Evolutionary conservation across 805 yeast genomes (phyloP), one percentile per base, ranked within the genome.

Genomic region (Tetrapisispora nanseiensis): DNA sequence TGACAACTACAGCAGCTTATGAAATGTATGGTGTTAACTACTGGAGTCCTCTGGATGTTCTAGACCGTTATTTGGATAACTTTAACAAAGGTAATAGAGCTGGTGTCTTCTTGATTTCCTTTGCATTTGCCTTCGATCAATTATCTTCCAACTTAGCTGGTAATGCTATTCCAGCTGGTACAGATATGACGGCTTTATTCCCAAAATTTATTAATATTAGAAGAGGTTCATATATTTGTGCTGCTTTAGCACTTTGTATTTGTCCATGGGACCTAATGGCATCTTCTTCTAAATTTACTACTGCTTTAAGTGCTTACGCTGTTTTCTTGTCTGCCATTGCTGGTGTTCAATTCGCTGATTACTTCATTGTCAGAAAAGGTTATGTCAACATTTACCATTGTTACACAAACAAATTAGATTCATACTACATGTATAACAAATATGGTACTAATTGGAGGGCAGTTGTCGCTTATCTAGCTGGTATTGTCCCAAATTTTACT

Each of bases 381-480:
- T 70, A 70, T 56, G 55, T 86, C 49, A 67, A 72, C 42, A 61
- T 85, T 29, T 69, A 70, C 43, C 89, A 84, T 52, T 66, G 87
- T 49, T 87, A 81, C 64, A 51, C 73, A 21, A 74, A 70, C 33
- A 62, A 60, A 13, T 59, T 63, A 5, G 64, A 66, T 26, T 56
- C 70, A 7, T 61, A 66, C 43, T 87, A 86, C 65, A 72, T 72
- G 64, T 86, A 75, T 64, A 71, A 74, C 53, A 63, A 54, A 24
- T 63, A 67, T 37, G 95, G 95, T 31, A 52, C 76, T 61, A 85
- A 86, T 58, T 84, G 94, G 92, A 72, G 95, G 59, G 95, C 90
- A 2, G 78, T 75, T 50, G 76, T 71, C 26, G 92, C 95, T 1
- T 86, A 86, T 59, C 59, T 86, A 49, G 71, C 80, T 50, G 95